Evolutionary conservation across 2,329 filamentous ascomycete species (phyloP).

Genomic region (Colletotrichum sp.): DNA sequence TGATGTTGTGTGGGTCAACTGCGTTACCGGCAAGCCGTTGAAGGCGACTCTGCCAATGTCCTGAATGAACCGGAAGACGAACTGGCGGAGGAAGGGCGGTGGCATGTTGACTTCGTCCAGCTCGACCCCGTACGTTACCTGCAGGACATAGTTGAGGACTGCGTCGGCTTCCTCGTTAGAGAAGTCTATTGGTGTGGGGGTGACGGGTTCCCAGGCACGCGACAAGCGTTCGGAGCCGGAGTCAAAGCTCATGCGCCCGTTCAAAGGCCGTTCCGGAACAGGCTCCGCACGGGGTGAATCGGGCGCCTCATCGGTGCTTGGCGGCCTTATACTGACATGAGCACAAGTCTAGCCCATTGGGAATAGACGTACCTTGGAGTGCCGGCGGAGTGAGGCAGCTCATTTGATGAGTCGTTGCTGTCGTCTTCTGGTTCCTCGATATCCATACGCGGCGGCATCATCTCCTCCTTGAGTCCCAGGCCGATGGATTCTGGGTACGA

Average conservation of each 20-base stretch:
- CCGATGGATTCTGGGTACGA: neutral
- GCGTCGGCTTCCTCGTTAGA: conserved; percentile 37
- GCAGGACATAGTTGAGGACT: conserved; percentile 39
- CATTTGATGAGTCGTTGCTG: neutral
- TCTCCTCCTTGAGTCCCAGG: conserved; percentile 31
- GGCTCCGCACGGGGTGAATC: neutral
- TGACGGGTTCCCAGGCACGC: conserved; percentile 22
- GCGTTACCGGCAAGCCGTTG: conserved; percentile 22
- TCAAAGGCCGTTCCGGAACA: neutral
- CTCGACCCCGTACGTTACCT: conserved; percentile 42
- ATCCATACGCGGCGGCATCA: conserved; percentile 29
- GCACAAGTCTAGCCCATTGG: neutral
- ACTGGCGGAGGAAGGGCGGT: conserved; percentile 28
- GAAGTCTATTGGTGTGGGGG: conserved; percentile 30
- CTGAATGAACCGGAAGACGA: conserved; percentile 36
- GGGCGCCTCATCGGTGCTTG: neutral
- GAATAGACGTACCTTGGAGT: conserved; percentile 7
- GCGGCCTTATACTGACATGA: neutral
- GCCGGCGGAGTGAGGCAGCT: neutral
- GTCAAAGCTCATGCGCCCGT: conserved; percentile 20
- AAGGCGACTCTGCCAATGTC: conserved; percentile 36
- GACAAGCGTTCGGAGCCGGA: conserved; percentile 17
- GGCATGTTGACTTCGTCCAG: conserved; percentile 35
- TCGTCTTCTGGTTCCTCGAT: conserved; percentile 2
- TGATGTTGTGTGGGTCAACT: conserved; percentile 34